Base-by-base conservation (phyloP, 768 basidiomycete species). In the Tylopilus sp. region DNA sequence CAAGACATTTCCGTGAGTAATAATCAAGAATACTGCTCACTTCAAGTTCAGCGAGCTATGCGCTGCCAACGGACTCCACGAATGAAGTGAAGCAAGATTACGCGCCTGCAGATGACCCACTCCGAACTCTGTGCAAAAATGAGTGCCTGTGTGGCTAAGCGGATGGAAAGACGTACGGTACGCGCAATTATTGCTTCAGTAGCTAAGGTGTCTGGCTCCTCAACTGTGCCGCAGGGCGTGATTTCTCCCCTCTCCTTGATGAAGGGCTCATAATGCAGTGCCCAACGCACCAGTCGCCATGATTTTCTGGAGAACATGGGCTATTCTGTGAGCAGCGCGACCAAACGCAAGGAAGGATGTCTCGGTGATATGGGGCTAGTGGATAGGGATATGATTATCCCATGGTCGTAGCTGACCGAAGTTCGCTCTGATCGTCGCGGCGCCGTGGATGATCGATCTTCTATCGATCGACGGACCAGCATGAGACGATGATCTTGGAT, bases 381-480 rank as follows among this genome's bases (percentile, higher is more conserved):
- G 22, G 25, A 56, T 10, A 15, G 43, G 5, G 40, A 33, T 31
- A 43, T 40, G 42, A 23, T 18, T n/a, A 43, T 38, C 38, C 28
- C 39, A 39, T 33, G 22, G 20, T 44, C 11, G 25, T 28, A 21
- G 28, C 6, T 5, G 18, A 21, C 30, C 30, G n/a, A n/a, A n/a
- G n/a, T 33, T 44, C 20, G 20, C 43, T 49, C 47, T 36, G 47
- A 57, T 48, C 47, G 40, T 33, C 12, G 41, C 26, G 41, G 52
- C 1, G 12, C 17, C 47, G 15, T 6, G 18, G 9, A 11, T n/a
- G 26, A 15, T 21, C 31, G 48, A 52, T 48, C 54, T 42, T 54
- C 45, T 30, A 22, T 43, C 35, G 59, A 58, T 51, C 48, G 56
- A 52, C 59, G 20, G 45, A 13, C 46, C 38, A 35, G 39, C 41